Conservation (phyloP, 2,329 filamentous ascomycete genomes). For the Colletotrichum tropicale region DNA sequence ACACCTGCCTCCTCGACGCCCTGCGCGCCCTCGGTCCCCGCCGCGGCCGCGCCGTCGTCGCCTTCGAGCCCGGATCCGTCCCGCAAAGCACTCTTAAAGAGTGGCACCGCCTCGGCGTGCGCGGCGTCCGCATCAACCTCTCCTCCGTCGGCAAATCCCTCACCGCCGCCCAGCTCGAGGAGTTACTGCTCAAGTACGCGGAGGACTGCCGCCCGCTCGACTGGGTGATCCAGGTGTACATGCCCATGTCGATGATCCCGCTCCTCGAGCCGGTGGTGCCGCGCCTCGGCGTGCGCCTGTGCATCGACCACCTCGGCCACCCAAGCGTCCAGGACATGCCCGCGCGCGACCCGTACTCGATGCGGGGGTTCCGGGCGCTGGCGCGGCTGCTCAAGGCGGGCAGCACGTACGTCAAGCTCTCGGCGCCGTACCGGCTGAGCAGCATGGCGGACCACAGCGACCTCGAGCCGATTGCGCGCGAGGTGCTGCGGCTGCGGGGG, state of each 20-base stretch:
- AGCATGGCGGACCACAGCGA: conserved; percentile 46
- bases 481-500: conserved; percentile 50
- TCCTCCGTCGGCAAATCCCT: conserved; percentile 53
- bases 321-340: conserved; percentile 39
- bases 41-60: conserved; percentile 59
- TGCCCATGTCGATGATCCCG: conserved; percentile 54
- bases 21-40: conserved; percentile 51
- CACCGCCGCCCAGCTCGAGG: conserved; percentile 41
- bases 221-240: conserved; percentile 65
- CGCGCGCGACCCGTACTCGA: conserved; percentile 42
- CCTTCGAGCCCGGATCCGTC: conserved; percentile 51
- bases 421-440: conserved; percentile 61
- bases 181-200: conserved; percentile 51
- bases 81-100: conserved; percentile 39
- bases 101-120: conserved; percentile 63
- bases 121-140: conserved; percentile 64
- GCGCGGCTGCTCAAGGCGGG: conserved; percentile 49
- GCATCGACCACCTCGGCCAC: conserved; percentile 64
- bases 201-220: conserved; percentile 50
- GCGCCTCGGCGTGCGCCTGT: conserved; percentile 54
- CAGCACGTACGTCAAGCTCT: conserved; percentile 61
- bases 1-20: conserved; percentile 61
- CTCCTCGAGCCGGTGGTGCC: conserved; percentile 54
- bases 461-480: conserved; percentile 50
- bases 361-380: conserved; percentile 55